Evolutionary conservation across 345 rosid species (phyloP), one percentile per base, ranked within the genome.

Genomic region (Melaleuca alternifolia): DNA sequence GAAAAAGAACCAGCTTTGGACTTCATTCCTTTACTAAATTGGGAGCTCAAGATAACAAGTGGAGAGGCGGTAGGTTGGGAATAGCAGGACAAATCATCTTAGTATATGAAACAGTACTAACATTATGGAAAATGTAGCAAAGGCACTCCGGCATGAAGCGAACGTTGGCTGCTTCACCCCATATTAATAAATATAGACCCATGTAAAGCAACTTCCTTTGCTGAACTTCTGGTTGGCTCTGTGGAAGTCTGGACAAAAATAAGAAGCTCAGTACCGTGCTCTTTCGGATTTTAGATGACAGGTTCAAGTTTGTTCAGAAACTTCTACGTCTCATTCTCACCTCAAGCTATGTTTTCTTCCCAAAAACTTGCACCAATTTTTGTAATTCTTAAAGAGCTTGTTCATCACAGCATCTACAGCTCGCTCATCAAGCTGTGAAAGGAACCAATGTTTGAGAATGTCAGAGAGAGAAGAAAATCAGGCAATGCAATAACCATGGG

Each of bases 101-200:
- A 71, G 48, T 10, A 65, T 65, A 4, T 5, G 13, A 37, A 71
- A 71, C 81, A 37, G 85, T 84, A 91, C 98, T 91, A 76, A 97
- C 99, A 89, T 96, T 95, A 89, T 96, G 99, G 87, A 97, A 97
- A 87, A 97, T 96, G 89, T 96, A 96, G 93, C 98, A 95, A 48
- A 96, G 88, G 88, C 99, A 97, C 91, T 96, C 97, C 52, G 98
- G 98, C 97, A 96, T 93, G 89, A 95, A 97, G 85, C 99, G 98
- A 87, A 97, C 90, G 88, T 96, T 97, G 87, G 99, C 96, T 88
- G 98, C 99, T 91, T 96, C 99, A 51, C 99, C 99, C 99, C 99
- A 95, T 57, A 95, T 95, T 83, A 97, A 98, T 90, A 97, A 98
- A 92, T 93, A 94, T 87, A 97, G 92, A 21, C 98, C 99, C 98